Base-by-base conservation (phyloP, 495 filamentous ascomycete species). In the Opeltia flavorubescens region DNA sequence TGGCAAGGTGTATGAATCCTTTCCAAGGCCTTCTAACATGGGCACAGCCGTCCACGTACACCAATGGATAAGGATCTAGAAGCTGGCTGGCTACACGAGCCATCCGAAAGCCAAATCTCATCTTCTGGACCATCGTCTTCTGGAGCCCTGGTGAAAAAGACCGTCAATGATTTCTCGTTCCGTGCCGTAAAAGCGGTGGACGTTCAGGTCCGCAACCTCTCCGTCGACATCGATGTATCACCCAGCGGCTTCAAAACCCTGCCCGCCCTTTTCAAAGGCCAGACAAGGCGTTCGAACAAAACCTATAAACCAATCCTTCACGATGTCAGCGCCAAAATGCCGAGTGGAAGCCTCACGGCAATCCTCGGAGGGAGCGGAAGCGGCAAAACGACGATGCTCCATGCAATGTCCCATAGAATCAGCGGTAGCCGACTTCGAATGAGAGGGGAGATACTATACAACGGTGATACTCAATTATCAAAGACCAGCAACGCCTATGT, bases 301-400 rank as follows among this genome's bases (percentile, higher is more conserved):
- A 52, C 61, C 25, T 44, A 59, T 36, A 56, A 59, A 34, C 53
- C 60, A 1, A 76, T 81, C 26, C 59, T 82, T 13, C 62, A 74
- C 47, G 59, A 64, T 35, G 66, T 82, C 6, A 70, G 65, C 38
- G 74, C 74, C 3, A 56, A 66, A 15, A 76, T 81, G 64, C 66
- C 67, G 18, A 62, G 64, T 43, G 80, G 83, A 11, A 80, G 75
- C 26, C 57, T 87, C 18, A 83, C 78, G 3, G 81, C 80, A 1
- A 84, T 87, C 43, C 76, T 86, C 43, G 83, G 83, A 4, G 76
- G 79, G 5, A 82, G 77, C 58, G 82, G 82, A 23, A 79, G 74
- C 26, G 82, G 82, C 2, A 86, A 85, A 63, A 87, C 83, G 2
- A 78, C 79, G 6, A 58, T 86, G 46, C 61, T 87, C 12, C 84